Evolutionary conservation across 495 filamentous ascomycete species (phyloP).

Genomic region (Staphylotrichum longicolle): DNA sequence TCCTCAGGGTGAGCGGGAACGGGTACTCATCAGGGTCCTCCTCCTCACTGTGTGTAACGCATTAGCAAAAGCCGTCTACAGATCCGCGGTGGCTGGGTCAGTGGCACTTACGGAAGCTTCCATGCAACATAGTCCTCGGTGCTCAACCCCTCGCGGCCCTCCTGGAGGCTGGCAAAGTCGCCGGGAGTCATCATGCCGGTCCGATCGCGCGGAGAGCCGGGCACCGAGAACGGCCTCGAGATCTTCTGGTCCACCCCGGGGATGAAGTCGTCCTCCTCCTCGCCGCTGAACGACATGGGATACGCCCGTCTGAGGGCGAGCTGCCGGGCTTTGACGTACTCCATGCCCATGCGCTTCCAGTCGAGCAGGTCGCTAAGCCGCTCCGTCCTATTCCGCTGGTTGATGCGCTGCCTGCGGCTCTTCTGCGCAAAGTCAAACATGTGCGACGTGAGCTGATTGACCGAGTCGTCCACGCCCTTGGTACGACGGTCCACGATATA

Average conservation of each 20-base stretch:
- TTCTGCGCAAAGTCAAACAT: constrained; percentile 97
- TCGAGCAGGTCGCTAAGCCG: constrained; percentile 90
- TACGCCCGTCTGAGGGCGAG: constrained; percentile 90
- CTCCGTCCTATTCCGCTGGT: constrained; percentile 97
- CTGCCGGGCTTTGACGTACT: constrained; percentile 97
- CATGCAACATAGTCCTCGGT: constrained; percentile 98
- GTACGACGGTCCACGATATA: constrained; percentile 95
- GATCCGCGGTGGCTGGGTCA: neutral
- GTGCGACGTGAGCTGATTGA: constrained; percentile 87
- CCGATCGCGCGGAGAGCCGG: constrained; percentile 85
- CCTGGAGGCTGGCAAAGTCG: constrained; percentile 94
- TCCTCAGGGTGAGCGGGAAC: constrained; percentile 79
- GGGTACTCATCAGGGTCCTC: constrained; percentile 93
- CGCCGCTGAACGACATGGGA: constrained; percentile 73
- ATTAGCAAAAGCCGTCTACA: neutral
- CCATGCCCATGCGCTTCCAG: constrained; percentile 99
- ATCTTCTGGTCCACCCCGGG: constrained; percentile 89
- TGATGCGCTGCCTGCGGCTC: constrained; percentile 93
- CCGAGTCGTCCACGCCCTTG: constrained; percentile 96
- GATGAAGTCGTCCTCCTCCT: constrained; percentile 80
- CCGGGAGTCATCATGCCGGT: constrained; percentile 99
- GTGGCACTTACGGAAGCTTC: constrained; percentile 86
- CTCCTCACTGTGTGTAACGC: constrained; percentile 69
- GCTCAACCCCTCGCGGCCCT: constrained; percentile 86
- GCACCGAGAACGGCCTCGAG: constrained; percentile 86